Evolutionary conservation across 2,329 filamentous ascomycete genomes (phyloP).

Genomic region (Neonectria coccinea): DNA sequence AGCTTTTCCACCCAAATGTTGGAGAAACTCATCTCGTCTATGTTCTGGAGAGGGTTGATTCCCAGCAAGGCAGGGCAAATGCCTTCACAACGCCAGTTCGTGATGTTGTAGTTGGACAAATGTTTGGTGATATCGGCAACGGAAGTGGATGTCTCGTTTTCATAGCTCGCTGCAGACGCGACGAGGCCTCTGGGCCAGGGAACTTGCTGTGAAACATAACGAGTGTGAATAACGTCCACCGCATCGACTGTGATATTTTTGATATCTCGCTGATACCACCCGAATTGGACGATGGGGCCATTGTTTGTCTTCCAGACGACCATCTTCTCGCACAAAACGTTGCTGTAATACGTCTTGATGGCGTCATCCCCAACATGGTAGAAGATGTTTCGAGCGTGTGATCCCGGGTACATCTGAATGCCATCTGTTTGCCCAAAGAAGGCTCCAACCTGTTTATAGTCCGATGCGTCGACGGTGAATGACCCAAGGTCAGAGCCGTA

Average conservation of each 20-base stretch:
- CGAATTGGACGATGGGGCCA: slow-evolving; percentile 51
- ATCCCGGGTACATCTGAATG: slow-evolving; percentile 49
- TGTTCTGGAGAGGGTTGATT: slow-evolving; percentile 36
- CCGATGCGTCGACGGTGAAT: slow-evolving; percentile 40
- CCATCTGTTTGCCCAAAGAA: slow-evolving; percentile 54
- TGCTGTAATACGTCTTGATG: slow-evolving; percentile 52
- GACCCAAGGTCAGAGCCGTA: slow-evolving; percentile 29
- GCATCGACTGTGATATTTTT: slow-evolving; percentile 43
- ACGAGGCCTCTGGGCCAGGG: slow-evolving; percentile 29
- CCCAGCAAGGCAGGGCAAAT: slow-evolving; percentile 34
- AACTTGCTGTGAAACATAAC: slow-evolving; percentile 10
- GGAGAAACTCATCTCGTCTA: slow-evolving; percentile 25
- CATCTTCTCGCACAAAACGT: slow-evolving; percentile 40
- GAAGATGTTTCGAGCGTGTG: slow-evolving; percentile 48
- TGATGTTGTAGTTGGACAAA: slow-evolving; percentile 30
- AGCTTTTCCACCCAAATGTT: slow-evolving; percentile 32
- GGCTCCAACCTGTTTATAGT: slow-evolving; percentile 55
- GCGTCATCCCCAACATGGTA: slow-evolving; percentile 52
- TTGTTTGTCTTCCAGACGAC: slow-evolving; percentile 49
- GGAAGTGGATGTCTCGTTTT: slow-evolving; percentile 21
- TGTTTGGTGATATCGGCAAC: slow-evolving; percentile 28
- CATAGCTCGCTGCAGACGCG: slow-evolving; percentile 29
- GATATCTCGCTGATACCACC: slow-evolving; percentile 48
- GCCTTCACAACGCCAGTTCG: slow-evolving; percentile 37
- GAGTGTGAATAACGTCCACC: slow-evolving; percentile 45